Conservation (phyloP, 1,139 yeast species). For the Fermentozyma sake region DNA sequence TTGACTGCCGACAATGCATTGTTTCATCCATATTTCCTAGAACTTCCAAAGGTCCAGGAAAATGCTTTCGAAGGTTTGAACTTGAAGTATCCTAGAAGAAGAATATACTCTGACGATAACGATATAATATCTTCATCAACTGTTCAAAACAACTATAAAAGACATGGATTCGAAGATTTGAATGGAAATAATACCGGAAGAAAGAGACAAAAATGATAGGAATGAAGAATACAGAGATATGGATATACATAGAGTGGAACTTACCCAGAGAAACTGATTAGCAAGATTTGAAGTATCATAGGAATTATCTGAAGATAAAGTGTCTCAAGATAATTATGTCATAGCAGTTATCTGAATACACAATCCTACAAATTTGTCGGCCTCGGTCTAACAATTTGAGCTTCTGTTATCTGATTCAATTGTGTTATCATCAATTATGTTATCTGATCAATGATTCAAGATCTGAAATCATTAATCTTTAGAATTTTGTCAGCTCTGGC, state of each 20-base stretch:
- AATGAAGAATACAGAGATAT: neutral
- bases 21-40: conserved; percentile 70
- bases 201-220: conserved; percentile 25
- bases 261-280: neutral
- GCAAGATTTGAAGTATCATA: neutral
- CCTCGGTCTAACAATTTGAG: too few species aligned
- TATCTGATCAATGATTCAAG: too few species aligned
- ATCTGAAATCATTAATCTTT: too few species aligned
- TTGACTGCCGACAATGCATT: conserved; percentile 67
- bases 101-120: conserved; percentile 74
- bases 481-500: too few species aligned
- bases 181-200: too few species aligned
- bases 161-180: conserved; percentile 18
- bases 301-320: too few species aligned
- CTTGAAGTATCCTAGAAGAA: conserved; percentile 64
- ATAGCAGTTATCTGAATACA: neutral
- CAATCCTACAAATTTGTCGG: too few species aligned
- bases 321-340: too few species aligned
- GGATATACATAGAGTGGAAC: neutral
- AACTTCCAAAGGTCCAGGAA: conserved; percentile 59
- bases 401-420: too few species aligned
- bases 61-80: conserved; percentile 67
- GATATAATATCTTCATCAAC: conserved; percentile 45
- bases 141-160: conserved; percentile 14
- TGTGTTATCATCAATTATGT: too few species aligned